phyloP scores from a whole-genome alignment of 1,139 yeast genomes.

The Magnusiomyces sp. region DNA sequence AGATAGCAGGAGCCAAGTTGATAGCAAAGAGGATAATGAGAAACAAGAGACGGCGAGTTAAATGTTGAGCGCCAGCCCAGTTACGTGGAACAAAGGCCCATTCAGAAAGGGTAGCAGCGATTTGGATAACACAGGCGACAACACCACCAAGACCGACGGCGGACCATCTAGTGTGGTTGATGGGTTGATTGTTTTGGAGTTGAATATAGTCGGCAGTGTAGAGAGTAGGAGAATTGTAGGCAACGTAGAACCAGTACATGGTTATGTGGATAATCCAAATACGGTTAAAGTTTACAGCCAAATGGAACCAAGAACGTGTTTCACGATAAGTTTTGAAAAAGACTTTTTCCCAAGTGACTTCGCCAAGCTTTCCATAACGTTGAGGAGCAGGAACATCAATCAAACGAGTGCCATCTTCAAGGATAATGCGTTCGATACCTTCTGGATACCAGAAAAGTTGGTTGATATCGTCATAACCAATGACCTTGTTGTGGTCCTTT shows the following conservation, averaged over 20 bases:
- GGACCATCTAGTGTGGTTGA: slow-evolving; percentile 86
- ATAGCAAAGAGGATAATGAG: slow-evolving; percentile 54
- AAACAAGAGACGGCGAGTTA: slow-evolving; percentile 78
- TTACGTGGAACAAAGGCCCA: slow-evolving; percentile 96
- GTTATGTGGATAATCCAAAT: slow-evolving; percentile 93
- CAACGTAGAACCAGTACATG: slow-evolving; percentile 87
- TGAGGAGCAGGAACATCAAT: slow-evolving; percentile 86
- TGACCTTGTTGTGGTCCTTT: slow-evolving; percentile 85
- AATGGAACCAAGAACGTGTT: slow-evolving; percentile 96
- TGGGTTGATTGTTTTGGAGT: slow-evolving; percentile 73
- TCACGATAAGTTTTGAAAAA: slow-evolving; percentile 96
- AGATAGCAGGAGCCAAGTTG: slow-evolving; percentile 81
- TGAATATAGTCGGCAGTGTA: slow-evolving; percentile 84
- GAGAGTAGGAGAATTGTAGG: slow-evolving; percentile 85
- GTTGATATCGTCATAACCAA: slow-evolving; percentile 97
- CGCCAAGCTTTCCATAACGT: slow-evolving; percentile 84
- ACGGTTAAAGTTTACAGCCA: slow-evolving; percentile 93
- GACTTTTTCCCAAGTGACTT: slow-evolving; percentile 84
- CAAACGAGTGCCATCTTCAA: slow-evolving; percentile 85
- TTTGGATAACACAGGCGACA: slow-evolving; percentile 72
- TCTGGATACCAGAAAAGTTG: slow-evolving; percentile 99
- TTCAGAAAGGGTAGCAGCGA: slow-evolving; percentile 81
- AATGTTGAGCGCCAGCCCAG: slow-evolving; percentile 99
- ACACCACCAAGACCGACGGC: slow-evolving; percentile 89
- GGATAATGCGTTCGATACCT: slow-evolving; percentile 87